Evolutionary conservation across 495 filamentous ascomycete genomes (phyloP).

Genomic region (Lasiosphaeria hispida): DNA sequence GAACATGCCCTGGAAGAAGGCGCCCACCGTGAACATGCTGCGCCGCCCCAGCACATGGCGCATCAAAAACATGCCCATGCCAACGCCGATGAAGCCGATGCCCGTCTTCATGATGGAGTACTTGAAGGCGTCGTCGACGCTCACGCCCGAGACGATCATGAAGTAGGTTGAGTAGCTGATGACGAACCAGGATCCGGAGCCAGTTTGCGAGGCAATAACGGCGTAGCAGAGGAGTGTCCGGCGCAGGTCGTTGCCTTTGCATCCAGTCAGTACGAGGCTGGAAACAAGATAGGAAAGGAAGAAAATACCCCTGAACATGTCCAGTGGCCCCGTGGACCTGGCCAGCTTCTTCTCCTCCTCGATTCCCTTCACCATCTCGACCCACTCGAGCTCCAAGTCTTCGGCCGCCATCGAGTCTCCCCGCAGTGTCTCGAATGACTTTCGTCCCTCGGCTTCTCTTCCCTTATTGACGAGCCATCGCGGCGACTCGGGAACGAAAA

Average conservation of each 20-base stretch:
- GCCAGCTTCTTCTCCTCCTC: conserved; percentile 38
- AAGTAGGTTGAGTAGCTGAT: conserved; percentile 46
- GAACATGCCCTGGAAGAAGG: conserved; percentile 32
- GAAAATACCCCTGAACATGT: conserved; percentile 34
- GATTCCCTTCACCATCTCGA: conserved; percentile 37
- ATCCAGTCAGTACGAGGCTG: conserved; percentile 27
- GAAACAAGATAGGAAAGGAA: not conserved
- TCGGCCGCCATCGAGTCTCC: not conserved
- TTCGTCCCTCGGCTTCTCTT: not conserved
- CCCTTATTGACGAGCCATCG: not conserved
- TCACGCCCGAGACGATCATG: conserved; percentile 37
- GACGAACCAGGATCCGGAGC: conserved; percentile 39
- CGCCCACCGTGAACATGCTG: conserved; percentile 35
- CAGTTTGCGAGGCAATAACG: too few species aligned
- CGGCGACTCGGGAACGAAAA: conserved; percentile 27
- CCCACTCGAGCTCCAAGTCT: conserved; percentile 28
- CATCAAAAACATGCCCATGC: conserved; percentile 38
- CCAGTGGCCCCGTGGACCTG: conserved; percentile 30
- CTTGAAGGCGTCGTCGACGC: conserved; percentile 38
- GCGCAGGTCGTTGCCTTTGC: conserved; percentile 37
- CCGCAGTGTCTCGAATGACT: not conserved
- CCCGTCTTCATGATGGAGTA: conserved; percentile 32
- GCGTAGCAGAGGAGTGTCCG: conserved; percentile 33
- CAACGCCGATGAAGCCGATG: conserved; percentile 37
- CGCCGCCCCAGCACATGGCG: conserved; percentile 36